Evolutionary conservation across 768 basidiomycete genomes (phyloP).

Genomic region (Lactarius akahatsu): DNA sequence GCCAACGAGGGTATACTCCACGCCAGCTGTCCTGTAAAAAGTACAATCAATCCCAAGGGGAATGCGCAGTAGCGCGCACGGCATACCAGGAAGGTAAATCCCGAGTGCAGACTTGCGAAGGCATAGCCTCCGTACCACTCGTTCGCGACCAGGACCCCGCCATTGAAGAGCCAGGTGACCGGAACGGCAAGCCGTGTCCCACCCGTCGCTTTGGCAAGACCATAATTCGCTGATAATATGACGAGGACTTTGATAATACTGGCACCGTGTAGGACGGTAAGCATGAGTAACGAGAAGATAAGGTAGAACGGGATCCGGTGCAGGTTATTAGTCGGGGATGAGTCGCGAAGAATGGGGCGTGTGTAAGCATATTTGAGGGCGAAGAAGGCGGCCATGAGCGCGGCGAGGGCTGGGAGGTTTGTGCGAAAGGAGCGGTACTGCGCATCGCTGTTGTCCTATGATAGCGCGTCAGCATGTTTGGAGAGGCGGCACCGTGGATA

Average conservation of each 20-base stretch:
- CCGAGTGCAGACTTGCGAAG: slow-evolving; percentile 55
- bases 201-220: slow-evolving; percentile 49
- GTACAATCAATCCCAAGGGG: neutral
- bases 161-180: slow-evolving; percentile 78
- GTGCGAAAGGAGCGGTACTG: slow-evolving; percentile 89
- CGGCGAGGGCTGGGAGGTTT: slow-evolving; percentile 64
- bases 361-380: slow-evolving; percentile 52
- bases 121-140: slow-evolving; percentile 73
- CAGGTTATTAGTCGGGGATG: slow-evolving; percentile 34
- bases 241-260: slow-evolving; percentile 73
- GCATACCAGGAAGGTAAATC: slow-evolving; percentile 62
- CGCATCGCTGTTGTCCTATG: slow-evolving; percentile 85
- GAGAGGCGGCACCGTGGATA: neutral
- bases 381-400: slow-evolving; percentile 55
- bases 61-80: too few species aligned
- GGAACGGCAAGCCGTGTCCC: slow-evolving; percentile 49
- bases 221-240: slow-evolving; percentile 72
- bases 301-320: slow-evolving; percentile 59
- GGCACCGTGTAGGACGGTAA: slow-evolving; percentile 76
- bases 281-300: slow-evolving; percentile 59
- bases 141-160: slow-evolving; percentile 69
- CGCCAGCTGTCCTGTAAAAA: slow-evolving; percentile 54
- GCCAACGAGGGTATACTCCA: slow-evolving; percentile 90
- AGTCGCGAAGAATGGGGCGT: slow-evolving; percentile 30
- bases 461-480: neutral